Evolutionary conservation across 78 protist genomes (phyloP).

Genomic region (Andalucia godoyi): DNA sequence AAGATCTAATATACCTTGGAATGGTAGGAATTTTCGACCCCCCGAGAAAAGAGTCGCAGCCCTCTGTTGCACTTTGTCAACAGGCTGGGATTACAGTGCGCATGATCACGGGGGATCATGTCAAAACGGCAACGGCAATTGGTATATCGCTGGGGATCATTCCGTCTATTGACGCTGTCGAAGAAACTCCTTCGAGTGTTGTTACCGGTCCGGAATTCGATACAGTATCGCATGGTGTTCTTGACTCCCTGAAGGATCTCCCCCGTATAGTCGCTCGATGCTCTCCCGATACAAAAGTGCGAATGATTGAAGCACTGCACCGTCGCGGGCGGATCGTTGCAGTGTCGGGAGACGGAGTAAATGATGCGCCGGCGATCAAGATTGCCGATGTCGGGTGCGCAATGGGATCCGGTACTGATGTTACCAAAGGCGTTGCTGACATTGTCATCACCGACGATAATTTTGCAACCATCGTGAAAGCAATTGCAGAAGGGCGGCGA

Average conservation of each 20-base stretch:
- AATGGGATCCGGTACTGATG: conserved; percentile 41
- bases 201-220: not conserved
- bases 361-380: conserved; percentile 25
- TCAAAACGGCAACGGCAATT: conserved; percentile 29
- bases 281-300: conserved; percentile 10
- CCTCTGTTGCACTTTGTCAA: conserved; percentile 10
- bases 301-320: not conserved
- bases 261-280: conserved; percentile 21
- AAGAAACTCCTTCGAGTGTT: not conserved
- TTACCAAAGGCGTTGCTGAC: conserved; percentile 29
- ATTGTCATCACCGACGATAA: conserved; percentile 18
- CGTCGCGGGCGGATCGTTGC: conserved; percentile 1
- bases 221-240: not conserved
- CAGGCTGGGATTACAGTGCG: conserved; percentile 34
- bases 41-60: conserved; percentile 9
- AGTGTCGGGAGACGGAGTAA: conserved; percentile 31
- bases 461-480: conserved; percentile 10
- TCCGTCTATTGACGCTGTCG: conserved; percentile 1
- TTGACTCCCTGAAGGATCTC: not conserved
- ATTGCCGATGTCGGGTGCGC: conserved; percentile 26
- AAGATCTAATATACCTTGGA: conserved; percentile 2
- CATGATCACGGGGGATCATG: conserved; percentile 59
- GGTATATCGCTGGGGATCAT: conserved; percentile 4
- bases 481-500: conserved; percentile 35
- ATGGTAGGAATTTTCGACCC: conserved; percentile 48